These are phyloP conservation scores for Candida berthetii DNA, from an alignment of 805 yeast species.

Conservation along the genomic window DNA sequence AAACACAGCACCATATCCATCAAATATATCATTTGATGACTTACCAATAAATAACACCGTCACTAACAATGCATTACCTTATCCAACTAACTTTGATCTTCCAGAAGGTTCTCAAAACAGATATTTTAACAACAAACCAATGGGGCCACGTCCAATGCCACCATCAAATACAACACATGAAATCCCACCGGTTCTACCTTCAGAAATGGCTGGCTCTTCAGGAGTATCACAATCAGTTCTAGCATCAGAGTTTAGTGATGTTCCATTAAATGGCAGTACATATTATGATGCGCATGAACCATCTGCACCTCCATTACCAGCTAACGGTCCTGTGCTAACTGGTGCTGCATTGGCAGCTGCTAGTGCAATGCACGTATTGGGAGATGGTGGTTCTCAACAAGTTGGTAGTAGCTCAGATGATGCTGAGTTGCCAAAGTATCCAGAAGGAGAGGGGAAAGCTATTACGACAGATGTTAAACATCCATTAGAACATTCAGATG, in stretches of 20 bases:
- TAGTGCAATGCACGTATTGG: too few relatives aligned
- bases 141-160: conserved; percentile 23
- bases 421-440: background rate
- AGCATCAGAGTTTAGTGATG: background rate
- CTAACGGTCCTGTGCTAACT: background rate
- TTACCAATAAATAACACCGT: background rate
- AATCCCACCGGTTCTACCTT: background rate
- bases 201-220: background rate
- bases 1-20: conserved; percentile 14
- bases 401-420: background rate
- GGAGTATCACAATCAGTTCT: background rate
- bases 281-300: conserved; percentile 2
- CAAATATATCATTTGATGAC: background rate
- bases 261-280: background rate
- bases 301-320: conserved; percentile 9
- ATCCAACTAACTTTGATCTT: background rate
- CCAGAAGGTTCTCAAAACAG: background rate
- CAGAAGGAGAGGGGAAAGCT: background rate
- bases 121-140: conserved; percentile 6
- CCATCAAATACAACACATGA: background rate
- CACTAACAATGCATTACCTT: background rate
- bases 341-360: too few relatives aligned
- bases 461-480: background rate
- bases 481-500: background rate
- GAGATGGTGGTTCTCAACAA: background rate